phyloP scores from a whole-genome alignment of 2,329 filamentous ascomycete species.

The Xylaria digitata region DNA sequence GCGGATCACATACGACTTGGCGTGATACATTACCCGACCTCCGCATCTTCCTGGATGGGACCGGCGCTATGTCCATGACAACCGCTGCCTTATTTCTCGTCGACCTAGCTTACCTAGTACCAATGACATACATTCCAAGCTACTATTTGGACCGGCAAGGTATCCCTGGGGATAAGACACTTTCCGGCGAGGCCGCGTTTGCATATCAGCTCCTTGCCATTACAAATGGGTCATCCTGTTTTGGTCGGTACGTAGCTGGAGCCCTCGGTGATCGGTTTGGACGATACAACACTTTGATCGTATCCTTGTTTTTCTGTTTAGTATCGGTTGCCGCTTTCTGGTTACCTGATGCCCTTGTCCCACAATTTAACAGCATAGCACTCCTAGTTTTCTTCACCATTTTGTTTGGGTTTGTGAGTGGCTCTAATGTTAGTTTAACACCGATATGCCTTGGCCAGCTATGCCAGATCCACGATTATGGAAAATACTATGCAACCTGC shows the following conservation, averaged over 20 bases:
- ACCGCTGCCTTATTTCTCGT: constrained; percentile 29
- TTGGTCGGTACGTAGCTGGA: constrained; percentile 26
- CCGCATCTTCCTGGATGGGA: constrained; percentile 29
- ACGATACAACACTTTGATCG: constrained; percentile 26
- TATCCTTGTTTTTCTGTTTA: constrained; percentile 25
- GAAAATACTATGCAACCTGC: constrained; percentile 28
- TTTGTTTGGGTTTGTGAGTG: constrained; percentile 26
- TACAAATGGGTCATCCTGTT: constrained; percentile 27
- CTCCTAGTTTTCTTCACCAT: constrained; percentile 21
- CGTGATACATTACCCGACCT: constrained; percentile 25
- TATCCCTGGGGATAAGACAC: constrained; percentile 12
- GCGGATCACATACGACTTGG: constrained; percentile 25
- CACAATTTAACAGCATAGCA: constrained; percentile 11
- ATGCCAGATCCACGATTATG: constrained; percentile 24
- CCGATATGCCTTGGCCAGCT: constrained; percentile 28
- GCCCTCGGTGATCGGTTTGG: constrained; percentile 19
- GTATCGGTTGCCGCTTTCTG: constrained; percentile 27
- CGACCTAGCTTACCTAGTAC: constrained; percentile 26
- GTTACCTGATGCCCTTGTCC: constrained; percentile 20
- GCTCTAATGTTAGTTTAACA: constrained; percentile 26
- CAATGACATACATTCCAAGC: constrained; percentile 25
- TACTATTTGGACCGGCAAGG: constrained; percentile 27
- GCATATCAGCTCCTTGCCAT: constrained; percentile 28
- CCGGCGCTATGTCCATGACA: constrained; percentile 29
- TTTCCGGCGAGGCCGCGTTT: constrained; percentile 18